phyloP scores from a whole-genome alignment of 805 yeast species.

The Zygosaccharomyces bisporus region DNA sequence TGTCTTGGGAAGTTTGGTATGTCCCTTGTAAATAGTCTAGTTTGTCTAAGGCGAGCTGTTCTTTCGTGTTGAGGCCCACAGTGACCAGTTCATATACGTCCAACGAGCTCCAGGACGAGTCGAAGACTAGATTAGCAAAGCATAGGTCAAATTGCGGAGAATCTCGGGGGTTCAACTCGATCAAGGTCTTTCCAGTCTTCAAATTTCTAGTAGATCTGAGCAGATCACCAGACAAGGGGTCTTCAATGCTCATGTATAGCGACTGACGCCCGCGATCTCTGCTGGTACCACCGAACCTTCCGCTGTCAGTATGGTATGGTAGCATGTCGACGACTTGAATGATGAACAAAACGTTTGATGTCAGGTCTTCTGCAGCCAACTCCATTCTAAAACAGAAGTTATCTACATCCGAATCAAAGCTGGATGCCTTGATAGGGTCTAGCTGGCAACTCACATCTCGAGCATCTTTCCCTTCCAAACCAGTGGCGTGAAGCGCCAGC shows the following conservation, averaged over 20 bases:
- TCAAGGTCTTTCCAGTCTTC: slow-evolving; percentile 15
- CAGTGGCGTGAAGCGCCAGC: slow-evolving; percentile 2
- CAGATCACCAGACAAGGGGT: slow-evolving; percentile 16
- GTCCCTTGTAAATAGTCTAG: background rate
- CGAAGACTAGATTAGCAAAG: slow-evolving; percentile 31
- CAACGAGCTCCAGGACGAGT: slow-evolving; percentile 36
- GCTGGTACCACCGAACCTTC: slow-evolving; percentile 29
- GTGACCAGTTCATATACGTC: slow-evolving; percentile 25
- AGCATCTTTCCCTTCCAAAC: background rate
- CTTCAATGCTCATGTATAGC: slow-evolving; percentile 17
- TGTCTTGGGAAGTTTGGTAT: slow-evolving; percentile 3
- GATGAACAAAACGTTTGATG: slow-evolving; percentile 14
- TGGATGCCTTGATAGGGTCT: slow-evolving; percentile 9
- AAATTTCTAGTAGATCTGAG: slow-evolving; percentile 20
- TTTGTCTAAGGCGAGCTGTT: slow-evolving; percentile 1
- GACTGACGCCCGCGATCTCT: slow-evolving; percentile 26
- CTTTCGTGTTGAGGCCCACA: slow-evolving; percentile 17
- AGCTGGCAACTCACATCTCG: slow-evolving; percentile 8
- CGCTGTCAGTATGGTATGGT: slow-evolving; percentile 15
- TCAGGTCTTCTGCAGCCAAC: slow-evolving; percentile 6
- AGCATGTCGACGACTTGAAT: slow-evolving; percentile 19
- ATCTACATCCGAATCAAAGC: slow-evolving; percentile 1
- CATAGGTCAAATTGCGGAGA: slow-evolving; percentile 26
- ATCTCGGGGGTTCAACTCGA: slow-evolving; percentile 14
- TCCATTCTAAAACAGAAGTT: slow-evolving; percentile 11